Evolutionary conservation across 345 rosid species (phyloP).

Genomic region (Camelina neglecta): DNA sequence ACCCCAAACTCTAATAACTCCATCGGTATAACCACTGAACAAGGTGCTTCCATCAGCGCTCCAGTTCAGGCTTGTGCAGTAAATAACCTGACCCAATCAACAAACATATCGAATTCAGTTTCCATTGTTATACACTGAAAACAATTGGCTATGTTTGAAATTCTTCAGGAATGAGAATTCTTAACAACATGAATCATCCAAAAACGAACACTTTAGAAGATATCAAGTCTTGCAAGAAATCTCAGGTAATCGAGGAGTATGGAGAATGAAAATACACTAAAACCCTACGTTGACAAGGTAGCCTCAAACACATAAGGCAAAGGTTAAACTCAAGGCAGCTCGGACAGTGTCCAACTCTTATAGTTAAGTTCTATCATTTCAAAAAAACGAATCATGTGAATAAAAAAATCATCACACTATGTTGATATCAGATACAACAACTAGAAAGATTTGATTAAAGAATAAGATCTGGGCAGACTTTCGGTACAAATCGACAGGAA

Average conservation of each 20-base stretch:
- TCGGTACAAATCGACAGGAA: too few species aligned
- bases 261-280: not conserved
- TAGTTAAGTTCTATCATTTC: too few species aligned
- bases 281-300: not conserved
- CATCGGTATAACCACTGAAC: slow-evolving; percentile 96
- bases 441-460: too few species aligned
- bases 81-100: slow-evolving; percentile 61
- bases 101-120: slow-evolving; percentile 12
- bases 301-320: not conserved
- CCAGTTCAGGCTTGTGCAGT: slow-evolving; percentile 96
- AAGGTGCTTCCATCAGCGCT: slow-evolving; percentile 90
- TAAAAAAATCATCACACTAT: too few species aligned
- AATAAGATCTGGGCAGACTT: too few species aligned
- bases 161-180: not conserved
- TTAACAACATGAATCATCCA: not conserved
- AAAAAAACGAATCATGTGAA: too few species aligned
- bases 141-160: not conserved
- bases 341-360: too few species aligned
- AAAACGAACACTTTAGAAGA: too few species aligned
- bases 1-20: slow-evolving; percentile 98
- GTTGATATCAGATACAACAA: too few species aligned
- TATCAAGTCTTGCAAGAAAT: not conserved
- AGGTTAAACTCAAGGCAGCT: too few species aligned
- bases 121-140: not conserved
- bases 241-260: not conserved